Base-by-base conservation (phyloP, 768 basidiomycete species). In the Mycena belliarum region DNA sequence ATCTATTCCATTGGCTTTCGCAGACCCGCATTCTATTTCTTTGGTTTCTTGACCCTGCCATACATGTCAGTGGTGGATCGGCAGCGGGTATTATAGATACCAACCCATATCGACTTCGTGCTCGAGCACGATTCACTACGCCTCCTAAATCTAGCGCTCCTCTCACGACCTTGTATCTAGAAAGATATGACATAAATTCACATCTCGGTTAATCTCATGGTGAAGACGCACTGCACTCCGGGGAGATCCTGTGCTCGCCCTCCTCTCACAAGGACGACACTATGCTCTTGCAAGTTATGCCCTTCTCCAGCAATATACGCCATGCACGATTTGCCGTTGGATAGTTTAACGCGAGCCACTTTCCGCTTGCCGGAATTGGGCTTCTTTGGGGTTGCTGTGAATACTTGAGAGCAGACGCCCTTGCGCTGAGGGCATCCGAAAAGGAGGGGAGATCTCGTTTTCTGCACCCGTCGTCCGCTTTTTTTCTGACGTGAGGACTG, bases 301-400 rank as follows among this genome's bases (percentile, higher is more conserved):
- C 97, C 97, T 69, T 98, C 97, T 65, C 97, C 97, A 43, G 89
- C 91, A 56, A 98, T 93, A 72, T 98, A 98, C 16, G 94, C 95
- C 79, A 90, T 90, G 61, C 95, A 81, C 41, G 86, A 87, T 71
- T 90, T 88, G 48, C 97, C 97, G 14, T 88, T 94, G 21, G 88
- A 83, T 54, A 99, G 79, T 76, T 96, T 96, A 64, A 99, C 88
- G 66, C 92, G 83, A 42, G 95, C 95, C 55, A 98, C 93, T 77
- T 98, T 98, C 59, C 97, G 92, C 69, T 97, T 94, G 35, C 95
- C 95, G 12, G 96, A 98, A 74, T 99, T 99, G 61, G 97, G 97
- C 70, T 99, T 99, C 79, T 94, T 97, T 23, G 97, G 97, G 66
- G 87, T 91, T 63, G 82, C 84, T 50, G 86, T 91, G 64, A 87